Evolutionary conservation across 768 basidiomycete species (phyloP).

Genomic region (Dendrothele bispora): DNA sequence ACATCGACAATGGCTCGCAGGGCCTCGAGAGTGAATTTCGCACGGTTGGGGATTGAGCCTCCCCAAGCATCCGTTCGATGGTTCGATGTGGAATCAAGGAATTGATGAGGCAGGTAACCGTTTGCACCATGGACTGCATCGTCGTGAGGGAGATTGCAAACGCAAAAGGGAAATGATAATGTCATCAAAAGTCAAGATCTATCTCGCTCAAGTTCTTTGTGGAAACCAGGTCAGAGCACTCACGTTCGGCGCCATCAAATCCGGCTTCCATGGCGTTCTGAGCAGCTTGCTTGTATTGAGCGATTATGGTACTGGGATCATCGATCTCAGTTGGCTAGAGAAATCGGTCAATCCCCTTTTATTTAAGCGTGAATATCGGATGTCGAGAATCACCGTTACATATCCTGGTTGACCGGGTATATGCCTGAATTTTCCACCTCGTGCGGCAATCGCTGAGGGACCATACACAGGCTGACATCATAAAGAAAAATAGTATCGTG

Average conservation of each 20-base stretch:
- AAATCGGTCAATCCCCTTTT: not conserved
- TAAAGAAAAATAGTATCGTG: not conserved
- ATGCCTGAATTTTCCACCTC: constrained; percentile 27
- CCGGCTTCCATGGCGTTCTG: constrained; percentile 33
- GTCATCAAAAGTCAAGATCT: not conserved
- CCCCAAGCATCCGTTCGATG: constrained; percentile 44
- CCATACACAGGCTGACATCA: constrained; percentile 23
- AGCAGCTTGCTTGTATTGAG: constrained; percentile 30
- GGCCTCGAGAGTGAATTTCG: constrained; percentile 37
- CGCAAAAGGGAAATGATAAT: not conserved
- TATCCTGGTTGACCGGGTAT: constrained; percentile 25
- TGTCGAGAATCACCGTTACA: constrained; percentile 21
- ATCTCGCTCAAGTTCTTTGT: not conserved
- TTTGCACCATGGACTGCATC: constrained; percentile 25
- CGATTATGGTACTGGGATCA: constrained; percentile 29
- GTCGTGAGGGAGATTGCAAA: not conserved
- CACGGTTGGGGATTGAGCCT: constrained; percentile 40
- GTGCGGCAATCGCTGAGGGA: constrained; percentile 24
- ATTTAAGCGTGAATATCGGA: not conserved
- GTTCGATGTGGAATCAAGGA: constrained; percentile 34
- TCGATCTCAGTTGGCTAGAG: constrained; percentile 23
- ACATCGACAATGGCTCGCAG: constrained; percentile 31
- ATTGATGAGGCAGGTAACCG: constrained; percentile 38
- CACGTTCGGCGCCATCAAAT: constrained; percentile 37
- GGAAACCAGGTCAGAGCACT: not conserved